Conservation (phyloP, 2,329 filamentous ascomycete genomes). For the Cladosporium sphaerospermum region DNA sequence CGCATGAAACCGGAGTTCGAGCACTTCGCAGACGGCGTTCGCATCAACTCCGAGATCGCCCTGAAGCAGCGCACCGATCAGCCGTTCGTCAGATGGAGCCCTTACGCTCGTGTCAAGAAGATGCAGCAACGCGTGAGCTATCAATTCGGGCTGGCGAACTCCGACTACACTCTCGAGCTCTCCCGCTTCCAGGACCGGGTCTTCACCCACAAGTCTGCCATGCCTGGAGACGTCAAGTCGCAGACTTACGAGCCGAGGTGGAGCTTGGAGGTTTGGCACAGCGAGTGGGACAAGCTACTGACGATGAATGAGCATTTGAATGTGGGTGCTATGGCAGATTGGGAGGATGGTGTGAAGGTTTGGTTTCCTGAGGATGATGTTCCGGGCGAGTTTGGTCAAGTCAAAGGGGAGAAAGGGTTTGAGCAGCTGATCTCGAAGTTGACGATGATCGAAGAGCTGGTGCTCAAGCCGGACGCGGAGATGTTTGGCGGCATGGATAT, state of each 20-base stretch:
- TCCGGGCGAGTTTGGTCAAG: conserved; percentile 3
- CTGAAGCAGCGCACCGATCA: conserved; percentile 8
- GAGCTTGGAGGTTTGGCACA: conserved; percentile 25
- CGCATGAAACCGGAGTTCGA: conserved; percentile 14
- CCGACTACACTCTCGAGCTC: conserved; percentile 28
- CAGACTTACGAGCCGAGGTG: conserved; percentile 24
- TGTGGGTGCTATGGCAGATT: conserved; percentile 23
- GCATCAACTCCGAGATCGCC: conserved; percentile 14
- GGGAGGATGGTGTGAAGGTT: conserved; percentile 22
- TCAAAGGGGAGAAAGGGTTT: conserved; percentile 21
- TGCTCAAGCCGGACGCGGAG: conserved; percentile 1
- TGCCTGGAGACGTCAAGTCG: background rate
- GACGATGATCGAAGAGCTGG: conserved; percentile 17
- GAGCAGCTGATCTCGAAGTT: conserved; percentile 25
- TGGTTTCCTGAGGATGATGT: conserved; percentile 27
- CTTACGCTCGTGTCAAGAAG: conserved; percentile 8
- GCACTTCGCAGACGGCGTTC: conserved; percentile 18
- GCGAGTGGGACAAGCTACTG: conserved; percentile 26
- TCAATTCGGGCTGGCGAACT: conserved; percentile 21
- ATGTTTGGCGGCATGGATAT: conserved; percentile 7
- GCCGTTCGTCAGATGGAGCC: conserved; percentile 19
- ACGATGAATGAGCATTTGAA: conserved; percentile 23
- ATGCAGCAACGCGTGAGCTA: conserved; percentile 24
- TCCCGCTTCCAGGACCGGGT: conserved; percentile 23
- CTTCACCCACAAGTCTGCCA: background rate